Base-by-base conservation (phyloP, 2,329 filamentous ascomycete genomes). In the Ascochyta viciae-villosae region DNA sequence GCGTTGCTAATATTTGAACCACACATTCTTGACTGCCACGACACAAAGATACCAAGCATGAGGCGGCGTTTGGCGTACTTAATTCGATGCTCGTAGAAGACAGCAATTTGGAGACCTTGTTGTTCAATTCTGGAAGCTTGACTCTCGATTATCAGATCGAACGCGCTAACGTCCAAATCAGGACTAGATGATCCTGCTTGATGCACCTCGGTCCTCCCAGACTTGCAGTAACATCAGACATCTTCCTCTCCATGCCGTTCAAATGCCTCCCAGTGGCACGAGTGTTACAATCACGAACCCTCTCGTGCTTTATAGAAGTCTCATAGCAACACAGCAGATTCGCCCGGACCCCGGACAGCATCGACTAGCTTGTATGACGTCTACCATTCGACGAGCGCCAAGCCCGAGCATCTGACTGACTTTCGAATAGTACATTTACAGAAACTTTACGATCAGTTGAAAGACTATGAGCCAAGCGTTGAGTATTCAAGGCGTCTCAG, bases 381-480 rank as follows among this genome's bases (percentile, higher is more conserved):
- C 66, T 63, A 72, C 66, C 63, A 73, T 68, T 68, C 35, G 26
- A 29, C 27, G 22, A 15, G 44, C 51, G 62, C 62, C 64, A 66
- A 70, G 59, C 31, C 31, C 46, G 10, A 35, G 34, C 51, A 43
- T 31, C 46, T 37, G 38, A 46, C 35, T 49, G 39, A 67, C 63
- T 61, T 51, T 41, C 40, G n/a, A 46, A 37, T 90, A 6, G 81
- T 91, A 37, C 89, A 94, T 74, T 81, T 94, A 1, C 89, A 91
- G 64, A 90, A 91, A 70, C 81, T 94, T 10, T 94, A 95, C 65
- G 79, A 85, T 34, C 83, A 87, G 2, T 79, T 94, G 37, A 92
- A 91, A 70, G 90, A 94, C 73, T 94, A 95, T 75, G 85, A 89
- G 33, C 91, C 90, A 0, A 83, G 87, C 42, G 65, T 83, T 12